Conservation (phyloP, 805 yeast genomes). For the Lipomyces spencermartinsiae region DNA sequence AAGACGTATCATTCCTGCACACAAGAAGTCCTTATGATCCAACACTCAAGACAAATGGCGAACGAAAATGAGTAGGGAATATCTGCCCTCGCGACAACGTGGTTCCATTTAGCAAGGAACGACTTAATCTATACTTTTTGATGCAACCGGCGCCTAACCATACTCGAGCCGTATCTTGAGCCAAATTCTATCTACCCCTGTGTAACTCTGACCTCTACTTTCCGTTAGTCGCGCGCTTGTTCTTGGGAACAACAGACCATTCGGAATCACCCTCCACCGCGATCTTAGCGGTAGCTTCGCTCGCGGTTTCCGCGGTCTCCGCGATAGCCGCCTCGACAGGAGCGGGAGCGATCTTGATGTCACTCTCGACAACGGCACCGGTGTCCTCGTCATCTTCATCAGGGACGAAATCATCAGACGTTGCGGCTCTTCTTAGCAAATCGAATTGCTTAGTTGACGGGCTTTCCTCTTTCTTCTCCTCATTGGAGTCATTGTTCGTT, state of each 20-base stretch:
- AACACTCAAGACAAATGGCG: not conserved
- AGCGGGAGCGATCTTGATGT: constrained; percentile 17
- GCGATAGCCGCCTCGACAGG: constrained; percentile 23
- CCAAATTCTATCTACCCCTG: not conserved
- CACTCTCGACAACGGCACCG: constrained; percentile 10
- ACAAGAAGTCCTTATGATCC: constrained; percentile 1
- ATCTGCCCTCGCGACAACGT: not conserved
- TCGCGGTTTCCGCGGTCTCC: constrained; percentile 12
- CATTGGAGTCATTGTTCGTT: constrained; percentile 11
- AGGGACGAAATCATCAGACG: constrained; percentile 33
- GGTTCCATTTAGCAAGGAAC: not conserved
- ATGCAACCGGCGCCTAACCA: not conserved
- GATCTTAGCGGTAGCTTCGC: constrained; percentile 22
- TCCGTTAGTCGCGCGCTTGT: constrained; percentile 26
- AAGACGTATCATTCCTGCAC: not conserved
- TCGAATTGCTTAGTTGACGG: constrained; percentile 28
- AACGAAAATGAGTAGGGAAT: not conserved
- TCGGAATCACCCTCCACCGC: constrained; percentile 38
- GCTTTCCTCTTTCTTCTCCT: constrained; percentile 30
- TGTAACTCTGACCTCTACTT: not conserved
- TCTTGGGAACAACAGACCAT: constrained; percentile 38
- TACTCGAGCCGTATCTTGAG: not conserved
- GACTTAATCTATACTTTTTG: not conserved
- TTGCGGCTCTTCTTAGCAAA: constrained; percentile 27
- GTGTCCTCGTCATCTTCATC: constrained; percentile 36